These are phyloP conservation scores for Aureobasidium vineae DNA, from an alignment of 2,329 filamentous ascomycete species.

Conservation along the genomic window DNA sequence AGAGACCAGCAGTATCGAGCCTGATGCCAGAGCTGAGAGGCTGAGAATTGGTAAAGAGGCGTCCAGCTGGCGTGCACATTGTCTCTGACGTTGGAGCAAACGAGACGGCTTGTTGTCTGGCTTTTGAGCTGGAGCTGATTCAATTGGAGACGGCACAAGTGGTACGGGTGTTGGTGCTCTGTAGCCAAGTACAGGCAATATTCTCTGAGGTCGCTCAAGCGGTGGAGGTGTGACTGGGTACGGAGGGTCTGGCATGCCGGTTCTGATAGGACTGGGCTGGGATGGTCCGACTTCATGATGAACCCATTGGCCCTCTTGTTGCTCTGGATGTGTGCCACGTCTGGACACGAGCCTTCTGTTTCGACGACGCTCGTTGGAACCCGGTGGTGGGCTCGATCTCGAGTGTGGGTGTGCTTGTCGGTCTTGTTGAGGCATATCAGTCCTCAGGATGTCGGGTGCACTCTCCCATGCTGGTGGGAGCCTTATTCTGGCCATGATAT, in stretches of 20 bases:
- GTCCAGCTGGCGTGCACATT: constrained; percentile 10
- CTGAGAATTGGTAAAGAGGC: background rate
- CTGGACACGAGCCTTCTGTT: background rate
- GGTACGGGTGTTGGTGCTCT: constrained; percentile 16
- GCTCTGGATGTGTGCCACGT: constrained; percentile 5
- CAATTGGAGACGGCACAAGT: background rate
- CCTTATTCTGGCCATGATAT: background rate
- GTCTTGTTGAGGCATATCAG: background rate
- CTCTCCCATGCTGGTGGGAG: constrained; percentile 1
- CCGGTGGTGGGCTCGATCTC: background rate
- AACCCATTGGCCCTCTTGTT: background rate
- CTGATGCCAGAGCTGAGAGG: constrained; percentile 4
- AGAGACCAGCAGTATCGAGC: constrained; percentile 10
- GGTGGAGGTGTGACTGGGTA: constrained; percentile 18
- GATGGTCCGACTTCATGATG: background rate
- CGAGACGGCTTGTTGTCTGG: constrained; percentile 4
- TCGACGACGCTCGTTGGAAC: background rate
- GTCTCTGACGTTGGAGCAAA: background rate
- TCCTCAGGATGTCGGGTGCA: constrained; percentile 5
- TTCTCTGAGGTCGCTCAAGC: background rate
- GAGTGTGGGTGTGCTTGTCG: background rate
- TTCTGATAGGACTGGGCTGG: background rate
- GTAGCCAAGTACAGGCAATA: background rate
- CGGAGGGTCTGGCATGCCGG: background rate
- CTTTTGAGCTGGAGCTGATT: background rate